Percentiles rank a stretch among this genome's conserved stretches.
Conservation (phyloP, 2,329 filamentous ascomycete genomes). For the Stenocarpella maydis region DNA sequence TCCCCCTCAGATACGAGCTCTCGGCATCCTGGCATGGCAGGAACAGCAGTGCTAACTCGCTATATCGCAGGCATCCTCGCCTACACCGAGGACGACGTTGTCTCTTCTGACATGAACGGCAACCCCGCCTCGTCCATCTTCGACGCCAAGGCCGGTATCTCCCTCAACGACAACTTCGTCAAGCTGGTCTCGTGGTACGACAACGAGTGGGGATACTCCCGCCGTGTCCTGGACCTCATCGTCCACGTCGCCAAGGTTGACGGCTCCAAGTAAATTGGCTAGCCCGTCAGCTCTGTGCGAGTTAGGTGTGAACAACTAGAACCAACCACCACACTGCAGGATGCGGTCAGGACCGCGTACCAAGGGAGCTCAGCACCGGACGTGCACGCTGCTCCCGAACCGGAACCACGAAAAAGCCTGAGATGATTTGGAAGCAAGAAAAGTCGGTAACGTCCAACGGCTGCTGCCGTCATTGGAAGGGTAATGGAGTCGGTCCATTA, state of each 20-base stretch:
- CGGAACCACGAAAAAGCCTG: constrained; percentile 12
- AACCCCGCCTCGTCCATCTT: constrained; percentile 97
- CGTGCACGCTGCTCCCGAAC: constrained; percentile 1
- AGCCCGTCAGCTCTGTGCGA: constrained; percentile 28
- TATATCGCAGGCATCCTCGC: constrained; percentile 75
- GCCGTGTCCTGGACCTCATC: constrained; percentile 86
- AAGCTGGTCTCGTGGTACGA: constrained; percentile 99
- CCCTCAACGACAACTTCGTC: constrained; percentile 97
- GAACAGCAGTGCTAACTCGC: constrained; percentile 30
- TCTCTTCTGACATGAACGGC: constrained; percentile 93
- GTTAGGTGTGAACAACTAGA: constrained; percentile 8
- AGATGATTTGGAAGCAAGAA: constrained; percentile 29
- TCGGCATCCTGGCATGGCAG: background rate
- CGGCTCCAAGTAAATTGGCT: constrained; percentile 56
- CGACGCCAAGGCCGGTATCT: constrained; percentile 98
- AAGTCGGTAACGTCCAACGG: constrained; percentile 36
- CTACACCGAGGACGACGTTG: constrained; percentile 97
- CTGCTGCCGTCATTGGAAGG: constrained; percentile 29
- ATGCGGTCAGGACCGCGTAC: constrained; percentile 2
- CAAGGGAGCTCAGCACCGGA: background rate
- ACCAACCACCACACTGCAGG: background rate
- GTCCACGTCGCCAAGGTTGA: constrained; percentile 84
- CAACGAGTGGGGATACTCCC: constrained; percentile 99
- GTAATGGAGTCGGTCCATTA: constrained; percentile 18
- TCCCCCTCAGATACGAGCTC: background rate